Conservation (phyloP, 129 eudicot species). For the sunflower (Helianthus annuus) region DNA sequence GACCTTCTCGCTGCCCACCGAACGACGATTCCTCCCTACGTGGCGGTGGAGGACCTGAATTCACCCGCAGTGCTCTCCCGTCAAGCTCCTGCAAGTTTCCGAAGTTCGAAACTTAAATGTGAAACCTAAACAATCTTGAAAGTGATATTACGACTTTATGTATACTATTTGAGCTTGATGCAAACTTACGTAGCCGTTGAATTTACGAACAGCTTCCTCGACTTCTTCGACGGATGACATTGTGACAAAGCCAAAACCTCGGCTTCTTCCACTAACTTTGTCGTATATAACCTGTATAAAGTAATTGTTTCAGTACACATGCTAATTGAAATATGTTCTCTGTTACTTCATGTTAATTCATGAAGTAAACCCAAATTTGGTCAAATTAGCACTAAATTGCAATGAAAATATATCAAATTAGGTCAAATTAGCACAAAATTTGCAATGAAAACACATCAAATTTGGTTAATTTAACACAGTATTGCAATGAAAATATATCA, state of each 20-base stretch:
- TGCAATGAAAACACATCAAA: no score
- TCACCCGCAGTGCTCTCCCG: slow-evolving; percentile 79
- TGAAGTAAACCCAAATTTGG: background rate
- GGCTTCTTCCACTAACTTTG: slow-evolving; percentile 67
- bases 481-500: no score
- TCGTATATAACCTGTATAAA: slow-evolving; percentile 60
- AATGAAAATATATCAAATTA: no score
- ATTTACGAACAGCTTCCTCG: slow-evolving; percentile 55
- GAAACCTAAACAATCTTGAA: background rate
- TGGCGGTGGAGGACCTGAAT: slow-evolving; percentile 94
- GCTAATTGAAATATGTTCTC: no score
- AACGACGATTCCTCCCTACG: slow-evolving; percentile 50
- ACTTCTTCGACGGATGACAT: slow-evolving; percentile 68
- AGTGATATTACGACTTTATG: background rate
- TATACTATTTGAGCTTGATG: background rate
- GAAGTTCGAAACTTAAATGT: background rate
- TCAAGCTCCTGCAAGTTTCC: slow-evolving; percentile 67
- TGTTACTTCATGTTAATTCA: background rate
- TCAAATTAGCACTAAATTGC: no score
- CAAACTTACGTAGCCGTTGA: slow-evolving; percentile 75
- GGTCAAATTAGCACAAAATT: no score
- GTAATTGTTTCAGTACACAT: background rate
- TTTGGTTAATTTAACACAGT: no score
- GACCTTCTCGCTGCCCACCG: slow-evolving; percentile 53
- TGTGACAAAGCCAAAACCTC: slow-evolving; percentile 82